phyloP scores from a whole-genome alignment of 305 asterid genomes.

The Fraxinus velutina region DNA sequence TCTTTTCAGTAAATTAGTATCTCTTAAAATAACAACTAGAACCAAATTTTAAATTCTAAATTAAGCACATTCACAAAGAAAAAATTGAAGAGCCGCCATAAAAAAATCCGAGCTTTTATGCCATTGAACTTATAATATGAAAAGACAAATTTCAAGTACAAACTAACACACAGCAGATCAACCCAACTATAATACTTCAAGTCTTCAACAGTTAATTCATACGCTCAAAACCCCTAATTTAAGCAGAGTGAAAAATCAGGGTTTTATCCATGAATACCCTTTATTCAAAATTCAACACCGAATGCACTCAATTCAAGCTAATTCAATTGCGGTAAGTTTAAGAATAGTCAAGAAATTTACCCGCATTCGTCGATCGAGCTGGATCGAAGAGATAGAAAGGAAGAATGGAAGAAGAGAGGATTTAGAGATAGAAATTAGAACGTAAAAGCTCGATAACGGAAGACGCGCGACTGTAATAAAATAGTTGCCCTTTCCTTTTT shows the following conservation, averaged over 20 bases:
- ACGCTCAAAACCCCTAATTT: slow-evolving; percentile 30
- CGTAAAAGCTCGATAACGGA: slow-evolving; percentile 15
- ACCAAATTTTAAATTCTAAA: background rate
- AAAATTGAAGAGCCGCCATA: background rate
- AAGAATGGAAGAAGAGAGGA: background rate
- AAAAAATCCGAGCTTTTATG: background rate
- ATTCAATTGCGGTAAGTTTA: slow-evolving; percentile 19
- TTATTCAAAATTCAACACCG: slow-evolving; percentile 13
- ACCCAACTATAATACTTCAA: slow-evolving; percentile 13
- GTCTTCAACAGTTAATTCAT: slow-evolving; percentile 12
- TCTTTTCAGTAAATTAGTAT: background rate
- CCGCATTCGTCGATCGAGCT: slow-evolving; percentile 41
- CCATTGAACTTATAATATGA: slow-evolving; percentile 6
- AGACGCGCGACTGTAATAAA: slow-evolving; percentile 1
- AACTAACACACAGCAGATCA: background rate
- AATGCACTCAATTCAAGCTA: background rate
- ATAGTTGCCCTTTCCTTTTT: background rate
- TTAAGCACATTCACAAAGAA: background rate
- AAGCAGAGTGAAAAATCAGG: slow-evolving; percentile 32
- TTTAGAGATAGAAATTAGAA: slow-evolving; percentile 21
- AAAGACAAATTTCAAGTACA: slow-evolving; percentile 10
- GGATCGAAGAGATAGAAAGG: slow-evolving; percentile 30
- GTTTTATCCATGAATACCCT: slow-evolving; percentile 36
- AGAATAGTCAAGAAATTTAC: slow-evolving; percentile 20
- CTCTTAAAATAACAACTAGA: background rate